Percentiles rank a stretch among this genome's conserved stretches.
These are phyloP conservation scores for Russula abietina DNA, from an alignment of 768 basidiomycete species.

Conservation along the genomic window DNA sequence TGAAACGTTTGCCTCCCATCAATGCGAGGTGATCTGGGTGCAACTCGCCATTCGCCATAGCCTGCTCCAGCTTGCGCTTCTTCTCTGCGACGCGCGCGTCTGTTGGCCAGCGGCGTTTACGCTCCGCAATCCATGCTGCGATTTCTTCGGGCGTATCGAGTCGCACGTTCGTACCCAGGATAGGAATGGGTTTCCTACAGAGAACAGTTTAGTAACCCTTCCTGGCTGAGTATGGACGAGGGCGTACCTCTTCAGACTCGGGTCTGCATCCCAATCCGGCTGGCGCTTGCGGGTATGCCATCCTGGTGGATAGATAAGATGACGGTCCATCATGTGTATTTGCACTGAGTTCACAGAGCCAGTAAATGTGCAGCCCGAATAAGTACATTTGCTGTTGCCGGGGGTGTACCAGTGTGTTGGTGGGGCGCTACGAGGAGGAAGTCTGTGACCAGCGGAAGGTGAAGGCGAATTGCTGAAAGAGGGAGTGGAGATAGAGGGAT, in stretches of 20 bases:
- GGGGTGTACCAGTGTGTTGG: conserved; percentile 50
- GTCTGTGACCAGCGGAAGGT: not conserved
- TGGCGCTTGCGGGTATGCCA: conserved; percentile 54
- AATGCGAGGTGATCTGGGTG: conserved; percentile 41
- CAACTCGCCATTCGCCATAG: conserved; percentile 73
- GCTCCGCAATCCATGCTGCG: conserved; percentile 81
- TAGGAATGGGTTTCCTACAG: conserved; percentile 61
- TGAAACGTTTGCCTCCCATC: conserved; percentile 39
- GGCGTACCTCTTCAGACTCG: conserved; percentile 67
- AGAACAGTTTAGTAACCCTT: too few species aligned
- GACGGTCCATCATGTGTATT: conserved; percentile 85
- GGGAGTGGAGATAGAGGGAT: conserved; percentile 7
- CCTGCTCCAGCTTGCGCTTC: conserved; percentile 71
- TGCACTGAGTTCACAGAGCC: conserved; percentile 70
- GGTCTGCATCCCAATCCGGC: conserved; percentile 76
- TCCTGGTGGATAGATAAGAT: conserved; percentile 72
- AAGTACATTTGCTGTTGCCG: conserved; percentile 54
- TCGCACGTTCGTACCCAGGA: conserved; percentile 71
- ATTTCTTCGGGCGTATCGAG: conserved; percentile 80
- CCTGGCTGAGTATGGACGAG: not conserved
- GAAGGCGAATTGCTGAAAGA: conserved; percentile 7
- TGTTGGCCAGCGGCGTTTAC: conserved; percentile 82
- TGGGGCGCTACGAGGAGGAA: conserved; percentile 1
- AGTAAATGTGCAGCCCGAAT: conserved; percentile 58
- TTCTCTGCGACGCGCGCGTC: conserved; percentile 67